Base-by-base conservation (phyloP, 1,139 yeast species). In the Wickerhamomyces sp. region DNA sequence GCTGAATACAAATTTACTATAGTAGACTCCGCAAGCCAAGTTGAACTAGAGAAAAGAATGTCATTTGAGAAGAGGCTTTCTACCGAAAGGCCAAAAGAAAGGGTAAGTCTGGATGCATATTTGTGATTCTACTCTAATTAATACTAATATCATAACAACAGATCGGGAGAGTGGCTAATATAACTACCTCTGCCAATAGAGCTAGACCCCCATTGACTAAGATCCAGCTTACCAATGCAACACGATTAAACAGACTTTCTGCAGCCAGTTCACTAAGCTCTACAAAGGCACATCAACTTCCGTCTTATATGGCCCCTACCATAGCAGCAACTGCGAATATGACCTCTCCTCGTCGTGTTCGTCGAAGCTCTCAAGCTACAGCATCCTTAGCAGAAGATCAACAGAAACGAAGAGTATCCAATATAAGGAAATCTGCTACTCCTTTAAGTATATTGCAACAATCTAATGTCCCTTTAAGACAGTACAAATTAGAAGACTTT, bases 401-500 rank as follows among this genome's bases (percentile, higher is more conserved):
- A 27, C 8, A 26, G 25, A 38, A 35, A 9, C 37, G 47, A 36
- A 37, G 49, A 17, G 36, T 35, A 5, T 47, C 51, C 0, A 38
- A 33, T 7, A 32, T 40, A 15, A 37, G 48, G 22, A 46, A 40
- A 35, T 44, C 55, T 4, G 39, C 42, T 5, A 48, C 54, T 3
- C 53, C 56, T 3, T 40, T 52, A 14, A 40, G 43, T 21, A 53
- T 54, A 15, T 36, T 54, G 13, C 54, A 52, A 21, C 51, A 53
- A 9, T 48, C 54, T 0, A 42, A 40, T 10, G 53, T 54, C 1
- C 57, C 56, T 1, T 38, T 49, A 33, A 44, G 56, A 34, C 47
- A 54, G 18, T 53, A 52, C 36, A 43, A 51, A 1, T 39, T 81
- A 21, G 64, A 71, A 24, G 95, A 87, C 56, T 92, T 88, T 64